phyloP scores from a whole-genome alignment of 2,329 filamentous ascomycete genomes.

The Exophiala xenobiotica region DNA sequence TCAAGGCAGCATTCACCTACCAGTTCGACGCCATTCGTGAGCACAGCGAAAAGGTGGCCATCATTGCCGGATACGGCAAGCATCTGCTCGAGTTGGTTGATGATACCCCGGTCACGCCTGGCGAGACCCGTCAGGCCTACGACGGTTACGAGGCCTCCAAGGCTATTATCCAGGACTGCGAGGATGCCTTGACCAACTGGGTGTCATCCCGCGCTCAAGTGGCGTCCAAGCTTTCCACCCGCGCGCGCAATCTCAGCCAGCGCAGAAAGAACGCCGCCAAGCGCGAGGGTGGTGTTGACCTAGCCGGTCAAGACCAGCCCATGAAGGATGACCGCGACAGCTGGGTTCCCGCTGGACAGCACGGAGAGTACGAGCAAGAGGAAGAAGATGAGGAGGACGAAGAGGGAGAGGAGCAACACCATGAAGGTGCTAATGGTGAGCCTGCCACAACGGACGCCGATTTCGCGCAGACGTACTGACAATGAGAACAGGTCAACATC shows the following conservation, averaged over 20 bases:
- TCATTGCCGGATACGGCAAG: conserved; percentile 97
- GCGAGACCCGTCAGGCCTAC: conserved; percentile 92
- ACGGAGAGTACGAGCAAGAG: conserved; percentile 44
- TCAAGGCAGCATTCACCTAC: conserved; percentile 97
- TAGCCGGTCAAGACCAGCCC: conserved; percentile 78
- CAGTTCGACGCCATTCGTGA: conserved; percentile 97
- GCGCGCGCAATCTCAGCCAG: conserved; percentile 83
- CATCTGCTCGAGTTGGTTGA: conserved; percentile 96
- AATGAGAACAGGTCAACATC: conserved; percentile 19
- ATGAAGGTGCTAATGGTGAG: conserved; percentile 30
- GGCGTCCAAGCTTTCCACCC: conserved; percentile 79
- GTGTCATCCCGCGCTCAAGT: conserved; percentile 87
- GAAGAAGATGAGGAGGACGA: conserved; percentile 46
- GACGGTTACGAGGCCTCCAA: conserved; percentile 98
- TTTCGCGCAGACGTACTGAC: not conserved
- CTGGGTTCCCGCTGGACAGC: conserved; percentile 74
- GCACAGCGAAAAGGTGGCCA: conserved; percentile 96
- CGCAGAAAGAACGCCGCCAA: conserved; percentile 72
- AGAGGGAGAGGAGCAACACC: conserved; percentile 31
- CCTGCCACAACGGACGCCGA: not conserved
- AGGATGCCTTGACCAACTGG: conserved; percentile 97
- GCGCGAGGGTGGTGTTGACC: conserved; percentile 63
- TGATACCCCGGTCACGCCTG: conserved; percentile 93
- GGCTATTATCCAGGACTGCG: conserved; percentile 97
- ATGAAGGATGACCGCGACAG: conserved; percentile 73